A percentile compares a stretch with the other conserved stretches of the same genome.
Evolutionary conservation across 2,329 filamentous ascomycete genomes (phyloP).

Genomic region (Bretziella fagacearum): DNA sequence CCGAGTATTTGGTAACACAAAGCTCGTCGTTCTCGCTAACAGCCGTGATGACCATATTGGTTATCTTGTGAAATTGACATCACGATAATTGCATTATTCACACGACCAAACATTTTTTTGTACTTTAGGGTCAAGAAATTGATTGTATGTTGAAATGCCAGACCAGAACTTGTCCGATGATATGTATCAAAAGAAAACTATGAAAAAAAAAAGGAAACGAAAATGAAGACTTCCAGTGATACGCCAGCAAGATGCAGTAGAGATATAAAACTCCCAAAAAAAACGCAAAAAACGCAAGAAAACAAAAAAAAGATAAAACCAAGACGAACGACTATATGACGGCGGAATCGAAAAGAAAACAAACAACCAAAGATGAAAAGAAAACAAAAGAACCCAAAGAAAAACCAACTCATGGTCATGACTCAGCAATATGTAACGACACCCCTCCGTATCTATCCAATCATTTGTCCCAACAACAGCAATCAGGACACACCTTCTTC

Average conservation of each 20-base stretch:
- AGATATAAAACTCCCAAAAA: slow-evolving; percentile 5
- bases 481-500: background rate
- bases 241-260: slow-evolving; percentile 12
- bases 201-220: slow-evolving; percentile 1
- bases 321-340: slow-evolving; percentile 1
- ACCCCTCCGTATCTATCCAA: background rate
- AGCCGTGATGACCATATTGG: too few species aligned
- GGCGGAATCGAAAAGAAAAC: too few species aligned
- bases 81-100: too few species aligned
- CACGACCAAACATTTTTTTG: too few species aligned
- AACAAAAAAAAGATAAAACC: background rate
- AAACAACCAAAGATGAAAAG: background rate
- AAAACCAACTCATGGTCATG: background rate
- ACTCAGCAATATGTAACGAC: background rate
- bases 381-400: background rate
- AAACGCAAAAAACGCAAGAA: background rate
- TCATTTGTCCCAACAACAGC: background rate
- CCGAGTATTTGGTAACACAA: background rate
- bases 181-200: background rate
- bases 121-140: background rate
- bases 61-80: too few species aligned
- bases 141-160: background rate
- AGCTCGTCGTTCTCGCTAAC: background rate
- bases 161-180: background rate
- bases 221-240: slow-evolving; percentile 1